Conservation (phyloP, 768 basidiomycete species). For the Rhizopogon vulgaris region DNA sequence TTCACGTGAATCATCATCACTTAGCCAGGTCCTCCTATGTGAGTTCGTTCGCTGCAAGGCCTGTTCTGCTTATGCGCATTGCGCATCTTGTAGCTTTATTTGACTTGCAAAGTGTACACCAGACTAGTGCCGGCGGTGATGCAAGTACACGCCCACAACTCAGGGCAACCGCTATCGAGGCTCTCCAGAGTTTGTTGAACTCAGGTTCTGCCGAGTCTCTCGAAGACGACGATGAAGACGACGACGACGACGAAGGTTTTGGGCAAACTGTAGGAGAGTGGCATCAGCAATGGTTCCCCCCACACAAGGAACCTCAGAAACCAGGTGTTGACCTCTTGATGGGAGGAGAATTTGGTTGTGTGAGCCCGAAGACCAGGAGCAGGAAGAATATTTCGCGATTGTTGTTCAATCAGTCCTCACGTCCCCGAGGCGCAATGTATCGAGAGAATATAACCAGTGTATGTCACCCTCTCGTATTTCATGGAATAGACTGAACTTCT, state of each 20-base stretch:
- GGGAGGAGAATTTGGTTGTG: constrained; percentile 75
- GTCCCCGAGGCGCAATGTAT: constrained; percentile 26
- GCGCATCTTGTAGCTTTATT: constrained; percentile 18
- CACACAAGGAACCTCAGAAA: constrained; percentile 52
- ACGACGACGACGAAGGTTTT: constrained; percentile 30
- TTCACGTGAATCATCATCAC: not conserved
- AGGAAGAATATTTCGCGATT: constrained; percentile 44
- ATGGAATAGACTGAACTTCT: constrained; percentile 1
- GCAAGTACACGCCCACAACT: constrained; percentile 1
- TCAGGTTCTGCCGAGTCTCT: constrained; percentile 4
- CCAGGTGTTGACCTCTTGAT: constrained; percentile 60
- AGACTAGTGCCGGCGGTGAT: constrained; percentile 5
- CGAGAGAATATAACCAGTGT: constrained; percentile 56
- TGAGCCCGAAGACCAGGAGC: constrained; percentile 43
- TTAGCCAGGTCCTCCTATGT: constrained; percentile 26
- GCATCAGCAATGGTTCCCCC: constrained; percentile 28
- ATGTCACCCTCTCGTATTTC: constrained; percentile 16
- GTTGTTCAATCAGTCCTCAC: constrained; percentile 37
- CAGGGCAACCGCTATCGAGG: constrained; percentile 15
- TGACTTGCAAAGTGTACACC: constrained; percentile 19
- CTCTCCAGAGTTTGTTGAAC: constrained; percentile 18
- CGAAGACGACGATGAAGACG: constrained; percentile 36
- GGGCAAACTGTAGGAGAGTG: constrained; percentile 11
- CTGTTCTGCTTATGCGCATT: constrained; percentile 3
- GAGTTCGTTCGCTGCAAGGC: constrained; percentile 3